These are phyloP conservation scores for Hygrophoropsis aurantiaca DNA, from an alignment of 768 basidiomycete species.

Conservation along the genomic window DNA sequence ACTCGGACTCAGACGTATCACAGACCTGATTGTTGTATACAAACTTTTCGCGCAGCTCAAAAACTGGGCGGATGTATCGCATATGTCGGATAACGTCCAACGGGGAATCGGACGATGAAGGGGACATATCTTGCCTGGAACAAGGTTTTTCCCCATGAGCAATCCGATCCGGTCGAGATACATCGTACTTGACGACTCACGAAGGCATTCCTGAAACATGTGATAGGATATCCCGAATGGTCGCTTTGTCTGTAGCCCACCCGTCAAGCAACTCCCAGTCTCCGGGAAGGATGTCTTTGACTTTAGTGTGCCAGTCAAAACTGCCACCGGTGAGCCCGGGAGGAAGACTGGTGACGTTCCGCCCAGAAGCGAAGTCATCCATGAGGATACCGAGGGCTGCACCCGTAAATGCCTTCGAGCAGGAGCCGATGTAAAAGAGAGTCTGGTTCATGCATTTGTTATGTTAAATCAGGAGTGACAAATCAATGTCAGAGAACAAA, in stretches of 20 bases:
- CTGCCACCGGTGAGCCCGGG: conserved; percentile 8
- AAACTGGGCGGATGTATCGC: conserved; percentile 24
- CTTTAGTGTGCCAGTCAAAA: conserved; percentile 30
- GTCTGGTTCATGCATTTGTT: conserved; percentile 18
- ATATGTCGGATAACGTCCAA: conserved; percentile 23
- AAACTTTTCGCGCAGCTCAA: conserved; percentile 32
- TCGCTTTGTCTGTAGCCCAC: conserved; percentile 33
- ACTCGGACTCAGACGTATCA: neutral
- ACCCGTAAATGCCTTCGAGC: conserved; percentile 31
- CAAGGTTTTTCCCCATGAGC: neutral
- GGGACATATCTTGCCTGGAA: conserved; percentile 31
- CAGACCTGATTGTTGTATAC: conserved; percentile 36
- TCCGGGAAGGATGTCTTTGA: conserved; percentile 30
- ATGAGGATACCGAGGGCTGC: conserved; percentile 34
- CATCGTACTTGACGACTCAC: conserved; percentile 11
- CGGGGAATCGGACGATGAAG: conserved; percentile 19
- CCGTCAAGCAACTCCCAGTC: conserved; percentile 35
- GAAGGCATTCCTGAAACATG: conserved; percentile 37
- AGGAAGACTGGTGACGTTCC: conserved; percentile 27
- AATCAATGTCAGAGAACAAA: neutral
- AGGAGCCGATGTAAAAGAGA: conserved; percentile 25
- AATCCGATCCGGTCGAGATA: neutral
- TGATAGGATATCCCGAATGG: conserved; percentile 33
- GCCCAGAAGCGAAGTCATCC: conserved; percentile 30
- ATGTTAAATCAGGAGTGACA: neutral